These are phyloP conservation scores for Metschnikowia kunwiensis DNA, from an alignment of 805 yeast species.

Conservation along the genomic window DNA sequence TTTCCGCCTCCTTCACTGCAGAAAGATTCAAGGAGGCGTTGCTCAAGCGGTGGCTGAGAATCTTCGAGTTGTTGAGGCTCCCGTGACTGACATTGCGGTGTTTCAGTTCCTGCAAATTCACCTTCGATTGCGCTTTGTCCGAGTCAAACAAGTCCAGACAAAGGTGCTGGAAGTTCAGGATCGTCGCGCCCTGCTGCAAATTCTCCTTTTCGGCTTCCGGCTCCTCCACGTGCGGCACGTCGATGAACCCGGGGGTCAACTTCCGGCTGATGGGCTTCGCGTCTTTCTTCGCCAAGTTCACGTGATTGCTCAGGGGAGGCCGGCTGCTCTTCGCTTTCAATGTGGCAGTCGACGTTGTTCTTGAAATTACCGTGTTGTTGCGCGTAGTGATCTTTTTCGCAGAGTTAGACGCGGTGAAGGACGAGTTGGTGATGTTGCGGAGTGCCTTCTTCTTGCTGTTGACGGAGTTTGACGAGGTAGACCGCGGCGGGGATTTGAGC, in stretches of 20 bases:
- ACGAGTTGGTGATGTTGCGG: slow-evolving; percentile 34
- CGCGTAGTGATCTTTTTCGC: slow-evolving; percentile 32
- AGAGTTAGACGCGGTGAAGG: slow-evolving; percentile 39
- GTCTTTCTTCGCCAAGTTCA: slow-evolving; percentile 14
- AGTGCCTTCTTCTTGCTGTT: slow-evolving; percentile 24
- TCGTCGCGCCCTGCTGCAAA: slow-evolving; percentile 20
- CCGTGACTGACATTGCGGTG: slow-evolving; percentile 10
- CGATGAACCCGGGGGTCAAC: slow-evolving; percentile 19
- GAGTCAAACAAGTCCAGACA: slow-evolving; percentile 34
- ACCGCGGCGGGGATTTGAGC: slow-evolving; percentile 22
- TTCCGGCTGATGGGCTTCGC: slow-evolving; percentile 14
- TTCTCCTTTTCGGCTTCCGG: slow-evolving; percentile 19
- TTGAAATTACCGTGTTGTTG: slow-evolving; percentile 24
- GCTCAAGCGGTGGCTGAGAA: slow-evolving; percentile 13
- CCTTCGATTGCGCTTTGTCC: slow-evolving; percentile 11
- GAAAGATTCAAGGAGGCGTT: slow-evolving; percentile 12
- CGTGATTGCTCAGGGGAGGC: slow-evolving; percentile 8
- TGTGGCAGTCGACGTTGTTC: slow-evolving; percentile 21
- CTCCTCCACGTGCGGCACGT: slow-evolving; percentile 14
- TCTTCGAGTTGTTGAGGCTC: slow-evolving; percentile 12
- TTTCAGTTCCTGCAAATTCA: slow-evolving; percentile 8
- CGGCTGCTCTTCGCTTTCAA: slow-evolving; percentile 7
- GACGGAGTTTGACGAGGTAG: slow-evolving; percentile 23
- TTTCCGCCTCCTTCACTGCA: neutral
- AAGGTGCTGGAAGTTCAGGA: slow-evolving; percentile 29